These are phyloP conservation scores for Wakefieldia striispora DNA, from an alignment of 768 basidiomycete species.

Conservation along the genomic window DNA sequence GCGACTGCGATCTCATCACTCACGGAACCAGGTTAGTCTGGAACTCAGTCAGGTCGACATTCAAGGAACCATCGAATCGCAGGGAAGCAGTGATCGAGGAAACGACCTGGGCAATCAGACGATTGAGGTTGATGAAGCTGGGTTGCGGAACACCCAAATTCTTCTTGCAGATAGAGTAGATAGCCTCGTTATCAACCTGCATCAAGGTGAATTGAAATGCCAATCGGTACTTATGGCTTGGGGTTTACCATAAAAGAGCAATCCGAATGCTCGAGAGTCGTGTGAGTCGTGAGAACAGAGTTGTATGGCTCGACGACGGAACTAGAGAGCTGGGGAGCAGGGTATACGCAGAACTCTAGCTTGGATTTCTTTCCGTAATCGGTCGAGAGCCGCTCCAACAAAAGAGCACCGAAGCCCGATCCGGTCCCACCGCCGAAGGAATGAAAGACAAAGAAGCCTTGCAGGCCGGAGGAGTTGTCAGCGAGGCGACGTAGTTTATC, in stretches of 20 bases:
- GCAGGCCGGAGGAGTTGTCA: conserved; percentile 96
- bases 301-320: conserved; percentile 99
- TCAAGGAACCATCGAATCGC: conserved; percentile 95
- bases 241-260: conserved; percentile 93
- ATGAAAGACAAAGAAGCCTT: conserved; percentile 99
- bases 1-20: conserved; percentile 32
- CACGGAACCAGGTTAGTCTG: conserved; percentile 98
- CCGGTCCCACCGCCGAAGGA: conserved; percentile 99
- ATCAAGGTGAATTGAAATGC: conserved; percentile 8
- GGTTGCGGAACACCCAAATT: conserved; percentile 83
- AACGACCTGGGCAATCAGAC: conserved; percentile 97
- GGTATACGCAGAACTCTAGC: conserved; percentile 97
- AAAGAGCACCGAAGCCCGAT: conserved; percentile 96
- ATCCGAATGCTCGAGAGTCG: conserved; percentile 99
- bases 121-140: conserved; percentile 91
- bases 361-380: conserved; percentile 99
- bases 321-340: conserved; percentile 89
- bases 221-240: not conserved
- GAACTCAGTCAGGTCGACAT: conserved; percentile 97
- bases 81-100: conserved; percentile 97
- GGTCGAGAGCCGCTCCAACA: conserved; percentile 94
- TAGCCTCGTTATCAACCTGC: conserved; percentile 97
- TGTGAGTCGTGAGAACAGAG: conserved; percentile 96
- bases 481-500: conserved; percentile 96
- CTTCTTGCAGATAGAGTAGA: conserved; percentile 99